phyloP scores from a whole-genome alignment of 805 yeast genomes.

The Zygosaccharomyces bisporus region DNA sequence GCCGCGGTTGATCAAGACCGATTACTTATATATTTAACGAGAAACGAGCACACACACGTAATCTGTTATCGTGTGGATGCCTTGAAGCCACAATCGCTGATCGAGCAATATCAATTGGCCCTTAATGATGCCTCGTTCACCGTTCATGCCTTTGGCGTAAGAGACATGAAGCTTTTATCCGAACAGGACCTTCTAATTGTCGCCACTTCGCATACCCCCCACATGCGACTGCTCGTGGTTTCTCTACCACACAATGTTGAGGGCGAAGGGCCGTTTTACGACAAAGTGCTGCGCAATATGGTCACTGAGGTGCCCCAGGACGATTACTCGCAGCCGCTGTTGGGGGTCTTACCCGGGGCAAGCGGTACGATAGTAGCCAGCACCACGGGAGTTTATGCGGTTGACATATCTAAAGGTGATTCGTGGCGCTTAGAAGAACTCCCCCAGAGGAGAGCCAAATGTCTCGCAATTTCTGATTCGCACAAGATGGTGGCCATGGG shows the following conservation, averaged over 20 bases:
- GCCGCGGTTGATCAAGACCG: constrained; percentile 26
- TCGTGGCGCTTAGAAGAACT: constrained; percentile 29
- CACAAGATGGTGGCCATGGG: constrained; percentile 17
- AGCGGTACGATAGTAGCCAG: constrained; percentile 29
- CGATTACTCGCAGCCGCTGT: constrained; percentile 30
- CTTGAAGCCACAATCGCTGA: not conserved
- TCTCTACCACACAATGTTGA: constrained; percentile 37
- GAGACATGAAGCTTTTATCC: constrained; percentile 21
- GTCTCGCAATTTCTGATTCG: constrained; percentile 19
- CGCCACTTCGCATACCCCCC: constrained; percentile 77
- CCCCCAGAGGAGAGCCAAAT: constrained; percentile 30
- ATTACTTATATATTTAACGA: constrained; percentile 48
- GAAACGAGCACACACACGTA: constrained; percentile 56
- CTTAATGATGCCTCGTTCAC: constrained; percentile 72
- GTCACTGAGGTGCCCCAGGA: constrained; percentile 31
- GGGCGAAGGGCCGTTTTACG: constrained; percentile 20
- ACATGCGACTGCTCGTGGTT: constrained; percentile 60
- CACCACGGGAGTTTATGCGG: constrained; percentile 28
- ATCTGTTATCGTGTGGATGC: constrained; percentile 39
- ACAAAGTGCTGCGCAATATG: constrained; percentile 28
- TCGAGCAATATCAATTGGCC: constrained; percentile 39
- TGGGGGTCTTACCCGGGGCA: constrained; percentile 16
- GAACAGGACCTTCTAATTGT: constrained; percentile 42
- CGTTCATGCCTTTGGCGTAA: constrained; percentile 49
- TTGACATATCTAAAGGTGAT: constrained; percentile 29